Evolutionary conservation across 1,284 basidiomycete genomes (phyloP).

Genomic region (Moniliella sp.): DNA sequence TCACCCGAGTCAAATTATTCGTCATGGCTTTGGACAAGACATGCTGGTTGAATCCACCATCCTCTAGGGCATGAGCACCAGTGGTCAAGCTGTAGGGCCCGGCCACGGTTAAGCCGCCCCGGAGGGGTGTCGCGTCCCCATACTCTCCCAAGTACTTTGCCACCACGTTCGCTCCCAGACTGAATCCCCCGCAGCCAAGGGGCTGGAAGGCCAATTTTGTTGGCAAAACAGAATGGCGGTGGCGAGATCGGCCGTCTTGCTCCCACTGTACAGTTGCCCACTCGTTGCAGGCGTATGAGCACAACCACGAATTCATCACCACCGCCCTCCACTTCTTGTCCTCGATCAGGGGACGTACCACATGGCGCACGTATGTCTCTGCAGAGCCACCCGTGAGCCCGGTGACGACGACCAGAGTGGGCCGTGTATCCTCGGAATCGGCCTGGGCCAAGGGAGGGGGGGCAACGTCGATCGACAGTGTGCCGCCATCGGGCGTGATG

Average conservation of each 20-base stretch:
- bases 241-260: slow-evolving; percentile 61
- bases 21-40: slow-evolving; percentile 69
- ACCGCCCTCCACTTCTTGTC: slow-evolving; percentile 43
- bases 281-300: slow-evolving; percentile 54
- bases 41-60: slow-evolving; percentile 6
- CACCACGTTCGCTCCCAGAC: slow-evolving; percentile 74
- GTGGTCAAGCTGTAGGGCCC: slow-evolving; percentile 51
- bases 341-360: slow-evolving; percentile 16
- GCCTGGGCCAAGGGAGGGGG: slow-evolving; percentile 2
- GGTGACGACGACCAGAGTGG: slow-evolving; percentile 23
- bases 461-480: slow-evolving; percentile 17
- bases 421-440: slow-evolving; percentile 4
- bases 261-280: slow-evolving; percentile 57
- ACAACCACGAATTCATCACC: slow-evolving; percentile 40
- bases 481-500: slow-evolving; percentile 26
- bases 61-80: slow-evolving; percentile 41
- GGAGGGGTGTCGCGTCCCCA: slow-evolving; percentile 57
- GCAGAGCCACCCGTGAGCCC: slow-evolving; percentile 28
- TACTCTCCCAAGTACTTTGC: slow-evolving; percentile 74
- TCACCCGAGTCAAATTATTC: slow-evolving; percentile 44
- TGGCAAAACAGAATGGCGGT: slow-evolving; percentile 58
- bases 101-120: slow-evolving; percentile 47
- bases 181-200: slow-evolving; percentile 70
- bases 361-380: slow-evolving; percentile 27
- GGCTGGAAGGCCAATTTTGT: slow-evolving; percentile 53